These are phyloP conservation scores for Debaryomyces nepalensis DNA, from an alignment of 1,139 yeast species.

Conservation along the genomic window DNA sequence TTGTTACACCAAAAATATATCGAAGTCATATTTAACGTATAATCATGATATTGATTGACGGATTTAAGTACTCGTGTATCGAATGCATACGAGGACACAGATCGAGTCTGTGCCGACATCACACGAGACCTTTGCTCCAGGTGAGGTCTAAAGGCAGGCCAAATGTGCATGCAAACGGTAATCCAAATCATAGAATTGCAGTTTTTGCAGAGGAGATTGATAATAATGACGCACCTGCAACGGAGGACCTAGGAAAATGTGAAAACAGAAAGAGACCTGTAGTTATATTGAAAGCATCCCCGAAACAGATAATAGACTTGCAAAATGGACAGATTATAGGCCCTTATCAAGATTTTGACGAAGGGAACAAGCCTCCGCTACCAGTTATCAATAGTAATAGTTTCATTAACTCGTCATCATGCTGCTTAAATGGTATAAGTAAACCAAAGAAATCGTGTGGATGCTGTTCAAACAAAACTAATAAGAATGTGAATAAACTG, in stretches of 20 bases:
- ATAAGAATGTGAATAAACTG: conserved; percentile 35
- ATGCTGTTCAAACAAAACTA: conserved; percentile 34
- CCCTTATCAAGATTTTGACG: conserved; percentile 35
- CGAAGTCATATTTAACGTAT: not conserved
- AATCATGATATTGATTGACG: conserved; percentile 80
- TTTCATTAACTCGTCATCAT: conserved; percentile 39
- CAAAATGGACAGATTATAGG: conserved; percentile 50
- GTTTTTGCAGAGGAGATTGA: conserved; percentile 57
- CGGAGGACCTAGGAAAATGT: conserved; percentile 19
- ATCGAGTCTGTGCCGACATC: conserved; percentile 84
- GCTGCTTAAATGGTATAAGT: conserved; percentile 35
- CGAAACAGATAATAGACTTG: conserved; percentile 56
- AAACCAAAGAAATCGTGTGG: conserved; percentile 33
- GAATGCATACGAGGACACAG: conserved; percentile 94
- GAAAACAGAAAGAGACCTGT: conserved; percentile 33
- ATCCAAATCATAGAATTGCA: conserved; percentile 58
- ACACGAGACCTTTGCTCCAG: conserved; percentile 75
- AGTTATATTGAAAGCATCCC: conserved; percentile 50
- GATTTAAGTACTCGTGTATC: conserved; percentile 86
- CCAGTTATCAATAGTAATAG: conserved; percentile 38
- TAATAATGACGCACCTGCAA: conserved; percentile 16
- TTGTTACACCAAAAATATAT: not conserved
- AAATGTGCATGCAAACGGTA: conserved; percentile 48
- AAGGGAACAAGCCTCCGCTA: conserved; percentile 23
- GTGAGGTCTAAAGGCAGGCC: conserved; percentile 93